These are phyloP conservation scores for Ophiostoma triangulosporum DNA, from an alignment of 2,329 filamentous ascomycete species.

Conservation along the genomic window DNA sequence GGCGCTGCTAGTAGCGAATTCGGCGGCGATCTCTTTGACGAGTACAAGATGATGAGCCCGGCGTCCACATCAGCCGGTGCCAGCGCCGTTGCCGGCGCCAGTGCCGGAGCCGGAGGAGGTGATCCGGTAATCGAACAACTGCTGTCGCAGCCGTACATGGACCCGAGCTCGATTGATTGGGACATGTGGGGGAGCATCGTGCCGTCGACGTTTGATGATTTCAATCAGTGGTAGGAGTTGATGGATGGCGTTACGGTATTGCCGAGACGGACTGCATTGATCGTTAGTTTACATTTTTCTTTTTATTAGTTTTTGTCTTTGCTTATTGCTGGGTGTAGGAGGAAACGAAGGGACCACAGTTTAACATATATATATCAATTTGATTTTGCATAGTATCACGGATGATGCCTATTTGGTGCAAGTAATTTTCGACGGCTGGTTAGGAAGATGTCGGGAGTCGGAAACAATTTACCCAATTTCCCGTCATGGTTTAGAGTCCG, in stretches of 20 bases:
- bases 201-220: conserved; percentile 14
- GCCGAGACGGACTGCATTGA: neutral
- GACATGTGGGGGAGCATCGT: conserved; percentile 27
- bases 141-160: conserved; percentile 28
- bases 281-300: neutral
- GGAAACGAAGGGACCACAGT: too few species aligned
- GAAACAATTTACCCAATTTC: too few species aligned
- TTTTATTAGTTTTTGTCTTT: neutral
- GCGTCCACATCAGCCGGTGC: neutral
- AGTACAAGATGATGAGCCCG: neutral
- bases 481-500: too few species aligned
- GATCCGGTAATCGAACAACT: conserved; percentile 29
- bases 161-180: conserved; percentile 31
- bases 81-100: neutral
- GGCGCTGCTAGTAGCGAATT: neutral
- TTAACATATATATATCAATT: too few species aligned
- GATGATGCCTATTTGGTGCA: too few species aligned
- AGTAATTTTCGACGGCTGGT: too few species aligned
- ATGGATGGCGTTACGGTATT: neutral
- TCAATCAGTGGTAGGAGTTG: conserved; percentile 9
- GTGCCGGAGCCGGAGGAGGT: neutral
- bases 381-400: too few species aligned
- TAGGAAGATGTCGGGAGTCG: too few species aligned
- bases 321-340: too few species aligned
- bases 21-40: neutral